Percentiles rank a stretch among this genome's conserved stretches.
Evolutionary conservation across 139 green algal species (phyloP).

Genomic region (Dunaliella primolecta): DNA sequence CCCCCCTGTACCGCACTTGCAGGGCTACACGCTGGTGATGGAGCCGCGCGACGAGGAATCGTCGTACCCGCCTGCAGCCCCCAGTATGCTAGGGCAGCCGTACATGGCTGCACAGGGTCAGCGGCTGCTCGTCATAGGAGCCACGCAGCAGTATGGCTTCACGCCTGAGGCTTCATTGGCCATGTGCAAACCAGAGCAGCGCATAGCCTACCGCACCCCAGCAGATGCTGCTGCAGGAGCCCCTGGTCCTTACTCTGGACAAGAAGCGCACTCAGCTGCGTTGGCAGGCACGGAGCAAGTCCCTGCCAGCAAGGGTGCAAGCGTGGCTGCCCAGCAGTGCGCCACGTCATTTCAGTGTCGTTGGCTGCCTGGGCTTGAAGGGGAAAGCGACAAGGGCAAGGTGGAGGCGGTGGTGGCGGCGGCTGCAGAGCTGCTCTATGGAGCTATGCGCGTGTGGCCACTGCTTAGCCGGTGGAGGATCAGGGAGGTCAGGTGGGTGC

Average conservation of each 20-base stretch:
- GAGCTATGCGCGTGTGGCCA: conserved; percentile 48
- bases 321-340: background rate
- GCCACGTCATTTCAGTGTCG: background rate
- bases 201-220: background rate
- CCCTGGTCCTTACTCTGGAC: background rate
- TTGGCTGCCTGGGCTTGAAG: background rate
- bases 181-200: conserved; percentile 20
- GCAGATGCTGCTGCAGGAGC: background rate
- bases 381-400: background rate
- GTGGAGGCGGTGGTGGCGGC: background rate
- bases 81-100: conserved; percentile 70
- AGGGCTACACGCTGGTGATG: conserved; percentile 66
- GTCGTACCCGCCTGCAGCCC: conserved; percentile 34
- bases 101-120: conserved; percentile 67
- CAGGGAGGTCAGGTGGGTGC: conserved; percentile 19
- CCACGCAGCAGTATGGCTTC: conserved; percentile 61
- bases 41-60: background rate
- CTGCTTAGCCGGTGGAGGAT: conserved; percentile 47
- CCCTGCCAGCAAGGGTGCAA: background rate
- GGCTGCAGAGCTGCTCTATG: conserved; percentile 30
- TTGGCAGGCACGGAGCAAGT: background rate
- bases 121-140: conserved; percentile 63
- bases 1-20: too few relatives aligned
- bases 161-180: conserved; percentile 39
- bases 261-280: background rate